Conservation (phyloP, 768 basidiomycete species). For the Hypholoma fasciculare region DNA sequence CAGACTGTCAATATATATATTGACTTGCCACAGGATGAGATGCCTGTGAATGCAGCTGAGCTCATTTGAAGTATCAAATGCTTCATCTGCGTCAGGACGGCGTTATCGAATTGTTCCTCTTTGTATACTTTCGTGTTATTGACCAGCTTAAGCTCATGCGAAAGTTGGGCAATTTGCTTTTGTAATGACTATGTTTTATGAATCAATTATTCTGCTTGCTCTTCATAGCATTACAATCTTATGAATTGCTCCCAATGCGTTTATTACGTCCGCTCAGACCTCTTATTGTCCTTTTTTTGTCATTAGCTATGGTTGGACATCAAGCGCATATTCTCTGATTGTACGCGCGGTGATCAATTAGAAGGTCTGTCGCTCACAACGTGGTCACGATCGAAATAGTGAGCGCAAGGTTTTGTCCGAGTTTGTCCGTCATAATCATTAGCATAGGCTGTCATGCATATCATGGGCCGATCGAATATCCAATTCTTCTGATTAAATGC, state of each 20-base stretch:
- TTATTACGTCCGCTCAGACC: too few relatives aligned
- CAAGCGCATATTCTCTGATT: not conserved
- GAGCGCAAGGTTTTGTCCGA: conserved; percentile 8
- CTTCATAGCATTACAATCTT: too few relatives aligned
- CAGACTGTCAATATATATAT: conserved; percentile 10
- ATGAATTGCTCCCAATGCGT: too few relatives aligned
- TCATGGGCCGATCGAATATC: not conserved
- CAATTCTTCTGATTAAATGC: not conserved
- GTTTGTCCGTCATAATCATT: not conserved
- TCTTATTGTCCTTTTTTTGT: too few relatives aligned
- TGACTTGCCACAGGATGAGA: conserved; percentile 75
- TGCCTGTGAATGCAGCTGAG: conserved; percentile 98
- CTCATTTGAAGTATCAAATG: conserved; percentile 62
- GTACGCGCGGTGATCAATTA: not conserved
- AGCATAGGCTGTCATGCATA: not conserved
- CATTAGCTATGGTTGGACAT: too few relatives aligned
- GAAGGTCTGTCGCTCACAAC: not conserved
- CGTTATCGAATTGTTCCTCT: conserved; percentile 3
- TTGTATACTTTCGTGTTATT: conserved; percentile 19
- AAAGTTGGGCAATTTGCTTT: not conserved
- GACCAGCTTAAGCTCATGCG: not conserved
- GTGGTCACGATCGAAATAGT: conserved; percentile 11
- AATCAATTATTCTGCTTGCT: not conserved
- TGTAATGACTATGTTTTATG: not conserved
- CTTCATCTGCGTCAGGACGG: conserved; percentile 6